phyloP scores from a whole-genome alignment of 345 rosid genomes.

The Eucalyptus decipiens region DNA sequence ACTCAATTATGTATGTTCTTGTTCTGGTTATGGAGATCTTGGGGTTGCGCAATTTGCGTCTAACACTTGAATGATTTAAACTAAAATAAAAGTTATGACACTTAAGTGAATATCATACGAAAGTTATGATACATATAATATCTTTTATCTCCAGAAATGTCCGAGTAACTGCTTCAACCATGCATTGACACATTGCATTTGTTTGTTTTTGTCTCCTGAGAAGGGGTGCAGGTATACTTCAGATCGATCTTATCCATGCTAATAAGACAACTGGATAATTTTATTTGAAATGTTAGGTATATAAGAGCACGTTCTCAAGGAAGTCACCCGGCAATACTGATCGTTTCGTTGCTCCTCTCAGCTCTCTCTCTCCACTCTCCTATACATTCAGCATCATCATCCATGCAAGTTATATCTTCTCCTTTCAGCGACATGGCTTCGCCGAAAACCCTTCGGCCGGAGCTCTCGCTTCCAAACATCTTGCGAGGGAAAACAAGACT shows the following conservation, averaged over 20 bases:
- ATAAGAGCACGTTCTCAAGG: background rate
- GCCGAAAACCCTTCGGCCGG: background rate
- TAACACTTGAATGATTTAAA: no score
- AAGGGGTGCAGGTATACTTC: background rate
- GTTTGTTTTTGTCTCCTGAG: background rate
- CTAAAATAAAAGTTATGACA: background rate
- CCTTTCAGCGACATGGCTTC: background rate
- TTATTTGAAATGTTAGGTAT: background rate
- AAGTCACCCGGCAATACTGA: background rate
- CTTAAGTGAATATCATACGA: fast-evolving
- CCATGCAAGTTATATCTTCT: background rate
- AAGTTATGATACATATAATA: fast-evolving
- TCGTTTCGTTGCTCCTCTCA: background rate
- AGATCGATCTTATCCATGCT: background rate
- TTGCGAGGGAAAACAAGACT: background rate
- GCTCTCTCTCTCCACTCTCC: background rate
- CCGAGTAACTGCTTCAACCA: background rate
- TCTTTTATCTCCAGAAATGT: fast-evolving
- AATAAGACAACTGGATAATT: background rate
- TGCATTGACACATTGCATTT: background rate
- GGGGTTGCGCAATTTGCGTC: no score
- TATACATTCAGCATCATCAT: background rate
- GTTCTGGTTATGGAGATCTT: no score
- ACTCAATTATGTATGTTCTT: no score
- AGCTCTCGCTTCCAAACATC: background rate